These are phyloP conservation scores for Hericium rajendrae DNA, from an alignment of 768 basidiomycete genomes.

Conservation along the genomic window DNA sequence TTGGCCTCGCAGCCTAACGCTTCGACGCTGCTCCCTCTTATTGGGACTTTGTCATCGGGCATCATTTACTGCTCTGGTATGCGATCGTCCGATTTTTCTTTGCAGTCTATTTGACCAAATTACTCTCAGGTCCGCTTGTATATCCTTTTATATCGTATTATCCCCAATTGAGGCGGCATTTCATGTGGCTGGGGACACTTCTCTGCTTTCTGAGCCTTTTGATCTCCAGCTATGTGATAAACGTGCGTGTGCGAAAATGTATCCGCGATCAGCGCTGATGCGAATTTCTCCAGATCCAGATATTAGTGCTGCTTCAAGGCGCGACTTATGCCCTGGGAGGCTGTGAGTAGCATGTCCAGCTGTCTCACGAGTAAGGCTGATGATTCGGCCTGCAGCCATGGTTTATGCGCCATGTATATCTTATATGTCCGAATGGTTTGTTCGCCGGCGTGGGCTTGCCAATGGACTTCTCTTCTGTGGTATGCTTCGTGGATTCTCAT, in stretches of 20 bases:
- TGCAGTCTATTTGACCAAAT: background rate
- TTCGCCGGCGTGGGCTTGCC: constrained; percentile 21
- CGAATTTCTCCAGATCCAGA: background rate
- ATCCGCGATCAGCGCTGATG: background rate
- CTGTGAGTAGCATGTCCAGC: constrained; percentile 6
- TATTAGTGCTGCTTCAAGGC: constrained; percentile 20
- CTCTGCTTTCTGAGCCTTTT: constrained; percentile 18
- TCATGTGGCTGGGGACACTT: constrained; percentile 17
- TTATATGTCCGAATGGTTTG: constrained; percentile 26
- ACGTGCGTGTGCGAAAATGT: background rate
- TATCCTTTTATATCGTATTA: constrained; percentile 17
- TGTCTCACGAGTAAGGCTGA: background rate
- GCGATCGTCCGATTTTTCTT: background rate
- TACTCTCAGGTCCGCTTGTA: constrained; percentile 5
- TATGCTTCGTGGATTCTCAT: background rate
- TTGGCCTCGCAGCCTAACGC: constrained; percentile 17
- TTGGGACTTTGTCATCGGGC: constrained; percentile 21
- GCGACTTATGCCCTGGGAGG: constrained; percentile 21
- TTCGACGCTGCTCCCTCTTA: constrained; percentile 19
- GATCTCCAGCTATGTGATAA: constrained; percentile 17
- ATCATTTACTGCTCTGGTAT: constrained; percentile 24
- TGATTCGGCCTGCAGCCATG: constrained; percentile 8
- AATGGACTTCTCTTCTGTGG: constrained; percentile 25
- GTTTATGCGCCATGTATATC: constrained; percentile 21
- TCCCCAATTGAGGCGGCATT: constrained; percentile 14